phyloP scores from a whole-genome alignment of 805 yeast species.

The Teunomyces aglyptinius region DNA sequence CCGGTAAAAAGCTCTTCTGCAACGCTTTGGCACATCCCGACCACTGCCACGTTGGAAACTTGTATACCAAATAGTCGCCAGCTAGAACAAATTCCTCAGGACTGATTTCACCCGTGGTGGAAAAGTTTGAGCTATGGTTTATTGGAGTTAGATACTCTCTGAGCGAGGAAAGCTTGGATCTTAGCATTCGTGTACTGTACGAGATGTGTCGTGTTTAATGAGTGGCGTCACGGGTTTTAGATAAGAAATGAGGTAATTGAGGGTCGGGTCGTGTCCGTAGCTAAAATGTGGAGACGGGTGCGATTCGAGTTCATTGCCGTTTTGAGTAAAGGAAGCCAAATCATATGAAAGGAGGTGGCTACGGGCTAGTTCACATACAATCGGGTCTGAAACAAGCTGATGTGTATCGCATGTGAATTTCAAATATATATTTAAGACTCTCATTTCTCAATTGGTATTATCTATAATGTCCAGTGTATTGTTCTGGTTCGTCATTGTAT shows the following conservation, averaged over 20 bases:
- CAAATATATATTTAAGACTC: too few relatives aligned
- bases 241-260: background rate
- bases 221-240: background rate
- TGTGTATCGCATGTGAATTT: too few relatives aligned
- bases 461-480: too few relatives aligned
- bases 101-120: constrained; percentile 84
- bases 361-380: too few relatives aligned
- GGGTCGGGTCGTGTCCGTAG: too few relatives aligned
- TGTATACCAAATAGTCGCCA: constrained; percentile 87
- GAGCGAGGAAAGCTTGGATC: constrained; percentile 78
- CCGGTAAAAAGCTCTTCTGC: constrained; percentile 71
- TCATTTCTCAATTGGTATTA: too few relatives aligned
- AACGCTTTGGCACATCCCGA: constrained; percentile 31
- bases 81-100: constrained; percentile 95
- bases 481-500: background rate
- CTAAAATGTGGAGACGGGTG: too few relatives aligned
- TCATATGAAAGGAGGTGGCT: too few relatives aligned
- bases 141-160: constrained; percentile 94
- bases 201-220: background rate
- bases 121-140: constrained; percentile 80
- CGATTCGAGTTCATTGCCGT: too few relatives aligned
- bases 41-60: constrained; percentile 99
- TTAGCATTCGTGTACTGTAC: constrained; percentile 28
- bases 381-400: too few relatives aligned
- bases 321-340: too few relatives aligned